Evolutionary conservation across 2,329 filamentous ascomycete genomes (phyloP).

Genomic region (Phyllosticta citribraziliensis): DNA sequence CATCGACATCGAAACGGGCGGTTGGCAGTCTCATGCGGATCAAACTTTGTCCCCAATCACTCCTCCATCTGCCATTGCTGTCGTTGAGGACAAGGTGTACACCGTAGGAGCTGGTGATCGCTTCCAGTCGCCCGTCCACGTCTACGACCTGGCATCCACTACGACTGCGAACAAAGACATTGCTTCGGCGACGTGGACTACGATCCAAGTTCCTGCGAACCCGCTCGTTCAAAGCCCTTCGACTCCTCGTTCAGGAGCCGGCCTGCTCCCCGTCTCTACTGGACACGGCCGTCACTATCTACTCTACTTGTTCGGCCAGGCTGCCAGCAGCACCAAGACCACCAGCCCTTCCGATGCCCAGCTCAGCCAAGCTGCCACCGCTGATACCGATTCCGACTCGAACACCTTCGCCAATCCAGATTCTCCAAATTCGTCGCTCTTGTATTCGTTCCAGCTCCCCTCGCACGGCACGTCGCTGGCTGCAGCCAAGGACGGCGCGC

Average conservation of each 20-base stretch:
- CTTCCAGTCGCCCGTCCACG: constrained; percentile 17
- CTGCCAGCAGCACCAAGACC: constrained; percentile 12
- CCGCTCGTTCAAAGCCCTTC: constrained; percentile 33
- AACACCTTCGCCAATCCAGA: constrained; percentile 4
- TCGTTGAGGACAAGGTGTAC: constrained; percentile 30
- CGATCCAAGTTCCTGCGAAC: constrained; percentile 32
- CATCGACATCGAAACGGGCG: constrained; percentile 15
- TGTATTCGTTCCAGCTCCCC: constrained; percentile 37
- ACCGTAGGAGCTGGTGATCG: constrained; percentile 28
- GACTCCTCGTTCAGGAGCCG: constrained; percentile 26
- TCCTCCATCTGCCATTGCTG: constrained; percentile 25
- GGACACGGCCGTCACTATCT: constrained; percentile 37
- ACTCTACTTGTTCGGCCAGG: constrained; percentile 32
- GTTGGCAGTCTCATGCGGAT: constrained; percentile 20
- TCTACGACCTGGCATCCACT: constrained; percentile 16
- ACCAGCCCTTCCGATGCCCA: constrained; percentile 5
- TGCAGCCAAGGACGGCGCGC: constrained; percentile 34
- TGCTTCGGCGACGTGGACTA: constrained; percentile 26
- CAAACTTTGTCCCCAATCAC: constrained; percentile 19
- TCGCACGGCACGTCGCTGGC: constrained; percentile 33
- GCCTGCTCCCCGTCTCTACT: constrained; percentile 31
- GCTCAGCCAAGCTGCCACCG: constrained; percentile 14
- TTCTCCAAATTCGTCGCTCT: constrained; percentile 2
- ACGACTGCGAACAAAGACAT: constrained; percentile 1
- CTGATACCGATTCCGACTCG: not conserved